phyloP scores from a whole-genome alignment of 2,329 filamentous ascomycete genomes.

The Pyrenophora tritici-repentis region DNA sequence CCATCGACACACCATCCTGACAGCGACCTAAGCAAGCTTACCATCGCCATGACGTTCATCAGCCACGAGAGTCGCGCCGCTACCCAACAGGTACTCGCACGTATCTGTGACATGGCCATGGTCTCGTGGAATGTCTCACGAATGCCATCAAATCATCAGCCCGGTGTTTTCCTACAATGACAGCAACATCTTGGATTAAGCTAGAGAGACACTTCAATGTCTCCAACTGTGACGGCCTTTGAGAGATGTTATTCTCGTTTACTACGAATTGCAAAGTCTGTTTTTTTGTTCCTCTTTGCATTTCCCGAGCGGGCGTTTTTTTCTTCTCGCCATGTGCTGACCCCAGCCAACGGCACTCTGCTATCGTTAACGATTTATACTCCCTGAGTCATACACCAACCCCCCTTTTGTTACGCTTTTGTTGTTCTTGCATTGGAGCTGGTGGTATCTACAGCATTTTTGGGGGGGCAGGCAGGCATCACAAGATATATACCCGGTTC shows the following conservation, averaged over 20 bases:
- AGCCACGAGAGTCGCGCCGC: constrained; percentile 53
- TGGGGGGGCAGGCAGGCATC: constrained; percentile 5
- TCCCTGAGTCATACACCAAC: neutral
- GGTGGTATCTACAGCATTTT: constrained; percentile 11
- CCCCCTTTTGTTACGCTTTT: neutral
- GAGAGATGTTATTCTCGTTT: neutral
- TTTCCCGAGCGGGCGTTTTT: neutral
- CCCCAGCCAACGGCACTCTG: neutral
- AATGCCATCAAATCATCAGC: constrained; percentile 11
- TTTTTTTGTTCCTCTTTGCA: no score
- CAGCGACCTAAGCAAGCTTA: constrained; percentile 50
- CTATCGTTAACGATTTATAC: constrained; percentile 12
- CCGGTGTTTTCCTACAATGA: constrained; percentile 9
- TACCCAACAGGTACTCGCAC: constrained; percentile 54
- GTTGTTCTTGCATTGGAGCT: constrained; percentile 10
- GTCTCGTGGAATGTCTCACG: constrained; percentile 49
- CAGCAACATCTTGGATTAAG: neutral
- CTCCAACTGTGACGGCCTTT: neutral
- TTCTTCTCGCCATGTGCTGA: neutral
- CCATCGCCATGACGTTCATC: constrained; percentile 56
- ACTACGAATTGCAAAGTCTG: constrained; percentile 4
- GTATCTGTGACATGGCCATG: constrained; percentile 56
- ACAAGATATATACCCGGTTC: constrained; percentile 18
- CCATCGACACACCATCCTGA: constrained; percentile 37
- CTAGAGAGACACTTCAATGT: neutral